Conservation (phyloP, 495 filamentous ascomycete species). For the Achaetomiella virescens region DNA sequence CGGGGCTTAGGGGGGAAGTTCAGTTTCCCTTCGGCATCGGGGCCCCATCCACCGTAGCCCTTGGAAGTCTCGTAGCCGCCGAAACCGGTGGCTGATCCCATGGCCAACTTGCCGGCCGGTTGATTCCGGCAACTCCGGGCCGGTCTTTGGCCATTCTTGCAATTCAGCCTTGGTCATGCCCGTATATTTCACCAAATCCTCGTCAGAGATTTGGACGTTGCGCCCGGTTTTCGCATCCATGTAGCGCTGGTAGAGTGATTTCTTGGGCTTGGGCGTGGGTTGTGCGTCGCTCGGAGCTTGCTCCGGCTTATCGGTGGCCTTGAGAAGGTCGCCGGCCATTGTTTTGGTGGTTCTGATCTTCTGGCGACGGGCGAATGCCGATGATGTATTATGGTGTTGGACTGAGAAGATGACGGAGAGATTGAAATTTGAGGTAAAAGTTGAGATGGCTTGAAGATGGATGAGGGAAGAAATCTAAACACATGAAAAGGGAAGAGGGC, state of each 20-base stretch:
- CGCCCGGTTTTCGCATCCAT: slow-evolving; percentile 15
- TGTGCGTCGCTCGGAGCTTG: too few species aligned
- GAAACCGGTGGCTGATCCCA: slow-evolving; percentile 8
- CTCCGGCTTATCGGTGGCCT: too few species aligned
- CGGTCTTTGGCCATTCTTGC: slow-evolving; percentile 16
- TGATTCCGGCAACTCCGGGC: slow-evolving; percentile 23
- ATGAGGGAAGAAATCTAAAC: too few species aligned
- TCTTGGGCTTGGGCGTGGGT: slow-evolving; percentile 3
- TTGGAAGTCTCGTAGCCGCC: slow-evolving; percentile 3
- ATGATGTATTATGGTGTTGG: too few species aligned
- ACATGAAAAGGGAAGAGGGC: too few species aligned
- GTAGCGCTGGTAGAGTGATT: slow-evolving; percentile 21
- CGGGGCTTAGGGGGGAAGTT: slow-evolving; percentile 12
- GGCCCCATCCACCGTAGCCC: slow-evolving; percentile 19
- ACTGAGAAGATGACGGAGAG: too few species aligned
- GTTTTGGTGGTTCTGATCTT: too few species aligned
- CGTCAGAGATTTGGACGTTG: slow-evolving; percentile 14
- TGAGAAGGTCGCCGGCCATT: too few species aligned
- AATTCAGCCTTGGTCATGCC: slow-evolving; percentile 22
- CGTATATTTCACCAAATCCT: slow-evolving; percentile 23
- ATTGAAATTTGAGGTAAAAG: too few species aligned
- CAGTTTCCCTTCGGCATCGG: slow-evolving; percentile 2
- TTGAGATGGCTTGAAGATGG: too few species aligned
- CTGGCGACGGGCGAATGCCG: too few species aligned
- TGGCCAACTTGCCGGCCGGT: slow-evolving; percentile 16